Percentiles rank a stretch among this genome's conserved stretches.
phyloP scores from a whole-genome alignment of 1,284 basidiomycete species.

The Exsudoporus floridanus region DNA sequence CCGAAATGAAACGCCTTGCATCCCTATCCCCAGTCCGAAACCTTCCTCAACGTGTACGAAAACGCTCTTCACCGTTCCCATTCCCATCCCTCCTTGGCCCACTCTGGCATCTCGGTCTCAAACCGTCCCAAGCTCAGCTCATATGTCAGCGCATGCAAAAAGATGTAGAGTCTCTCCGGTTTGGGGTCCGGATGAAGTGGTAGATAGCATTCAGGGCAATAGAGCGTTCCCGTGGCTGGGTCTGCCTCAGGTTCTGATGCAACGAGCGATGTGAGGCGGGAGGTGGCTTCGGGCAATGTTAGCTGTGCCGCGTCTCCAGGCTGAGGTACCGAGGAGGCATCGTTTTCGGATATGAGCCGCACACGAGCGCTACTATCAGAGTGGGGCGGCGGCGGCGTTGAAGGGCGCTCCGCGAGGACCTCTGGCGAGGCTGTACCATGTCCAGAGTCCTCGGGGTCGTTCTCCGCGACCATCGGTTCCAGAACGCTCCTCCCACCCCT shows the following conservation, averaged over 20 bases:
- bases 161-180: constrained; percentile 89
- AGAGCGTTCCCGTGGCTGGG: constrained; percentile 41
- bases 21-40: not conserved
- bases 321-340: not conserved
- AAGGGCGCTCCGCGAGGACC: not conserved
- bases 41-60: not conserved
- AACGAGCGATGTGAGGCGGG: constrained; percentile 18
- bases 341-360: not conserved
- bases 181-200: constrained; percentile 89
- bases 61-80: constrained; percentile 45
- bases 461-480: constrained; percentile 21
- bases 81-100: constrained; percentile 64
- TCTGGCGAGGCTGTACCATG: not conserved
- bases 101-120: constrained; percentile 73
- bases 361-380: not conserved
- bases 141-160: constrained; percentile 86
- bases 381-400: not conserved
- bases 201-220: constrained; percentile 86
- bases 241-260: constrained; percentile 31
- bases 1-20: not conserved
- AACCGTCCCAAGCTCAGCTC: constrained; percentile 74
- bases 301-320: constrained; percentile 10
- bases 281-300: constrained; percentile 25
- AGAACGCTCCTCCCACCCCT: constrained; percentile 44
- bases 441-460: not conserved